These are phyloP conservation scores for Fusarium pseudoanthophilum DNA, from an alignment of 2,329 filamentous ascomycete genomes.

Conservation along the genomic window DNA sequence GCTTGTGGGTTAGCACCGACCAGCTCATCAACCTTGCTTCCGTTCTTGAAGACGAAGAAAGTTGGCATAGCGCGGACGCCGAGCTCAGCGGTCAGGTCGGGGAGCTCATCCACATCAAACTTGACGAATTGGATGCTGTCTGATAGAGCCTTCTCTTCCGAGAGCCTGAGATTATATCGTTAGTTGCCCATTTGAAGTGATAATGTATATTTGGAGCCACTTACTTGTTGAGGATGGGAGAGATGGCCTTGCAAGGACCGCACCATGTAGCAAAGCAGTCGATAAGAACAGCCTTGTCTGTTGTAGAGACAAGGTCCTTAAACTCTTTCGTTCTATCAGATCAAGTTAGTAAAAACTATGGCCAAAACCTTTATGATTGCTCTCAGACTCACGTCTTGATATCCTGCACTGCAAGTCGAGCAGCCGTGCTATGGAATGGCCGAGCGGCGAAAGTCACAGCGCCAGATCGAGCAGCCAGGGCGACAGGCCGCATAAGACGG, in stretches of 20 bases:
- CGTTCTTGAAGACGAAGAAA: slow-evolving; percentile 85
- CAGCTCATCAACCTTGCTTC: slow-evolving; percentile 76
- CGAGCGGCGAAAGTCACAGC: slow-evolving; percentile 24
- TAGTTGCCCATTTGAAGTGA: background rate
- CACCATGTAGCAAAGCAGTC: slow-evolving; percentile 78
- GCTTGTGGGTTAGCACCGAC: slow-evolving; percentile 80
- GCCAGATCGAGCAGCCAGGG: slow-evolving; percentile 33
- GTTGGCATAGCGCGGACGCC: slow-evolving; percentile 92
- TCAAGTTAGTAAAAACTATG: background rate
- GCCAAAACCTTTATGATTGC: background rate
- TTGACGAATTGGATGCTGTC: slow-evolving; percentile 81
- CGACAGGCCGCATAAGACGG: slow-evolving; percentile 34
- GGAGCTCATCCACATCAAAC: slow-evolving; percentile 87
- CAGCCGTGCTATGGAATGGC: slow-evolving; percentile 51
- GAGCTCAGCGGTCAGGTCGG: slow-evolving; percentile 79
- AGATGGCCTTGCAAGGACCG: slow-evolving; percentile 92
- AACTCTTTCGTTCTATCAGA: slow-evolving; percentile 67
- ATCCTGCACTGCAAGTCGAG: slow-evolving; percentile 59
- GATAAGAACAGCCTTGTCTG: slow-evolving; percentile 74
- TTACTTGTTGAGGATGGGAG: slow-evolving; percentile 69
- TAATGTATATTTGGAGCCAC: background rate
- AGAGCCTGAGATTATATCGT: slow-evolving; percentile 29
- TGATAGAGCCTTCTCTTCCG: slow-evolving; percentile 57
- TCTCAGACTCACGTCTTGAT: slow-evolving; percentile 50
- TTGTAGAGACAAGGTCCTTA: slow-evolving; percentile 60